Conservation (phyloP, 2,329 filamentous ascomycete species). For the Neocatenulostroma microsporum region DNA sequence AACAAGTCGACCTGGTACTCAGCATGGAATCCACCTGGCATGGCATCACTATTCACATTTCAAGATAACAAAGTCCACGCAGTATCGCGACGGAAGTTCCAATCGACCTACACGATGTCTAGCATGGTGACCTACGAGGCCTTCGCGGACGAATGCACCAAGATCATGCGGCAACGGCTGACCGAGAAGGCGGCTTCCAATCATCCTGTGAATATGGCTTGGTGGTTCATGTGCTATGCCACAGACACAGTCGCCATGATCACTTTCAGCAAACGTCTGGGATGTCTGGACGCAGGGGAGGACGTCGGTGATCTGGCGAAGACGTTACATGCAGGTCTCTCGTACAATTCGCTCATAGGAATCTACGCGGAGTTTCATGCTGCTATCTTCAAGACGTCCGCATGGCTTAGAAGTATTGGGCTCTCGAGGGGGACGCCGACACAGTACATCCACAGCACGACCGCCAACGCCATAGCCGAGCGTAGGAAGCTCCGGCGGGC, state of each 20-base stretch:
- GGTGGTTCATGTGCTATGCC: slow-evolving; percentile 6
- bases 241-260: slow-evolving; percentile 15
- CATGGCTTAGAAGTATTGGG: slow-evolving; percentile 20
- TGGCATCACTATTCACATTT: slow-evolving; percentile 29
- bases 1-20: slow-evolving; percentile 37
- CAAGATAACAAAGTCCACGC: slow-evolving; percentile 27
- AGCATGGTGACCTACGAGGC: slow-evolving; percentile 9
- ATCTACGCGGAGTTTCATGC: slow-evolving; percentile 8
- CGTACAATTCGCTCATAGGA: slow-evolving; percentile 8
- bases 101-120: slow-evolving; percentile 5
- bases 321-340: slow-evolving; percentile 6
- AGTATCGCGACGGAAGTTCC: slow-evolving; percentile 13
- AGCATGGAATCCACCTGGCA: slow-evolving; percentile 30
- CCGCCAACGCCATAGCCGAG: slow-evolving; percentile 9
- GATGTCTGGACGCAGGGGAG: slow-evolving; percentile 8
- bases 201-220: slow-evolving; percentile 9
- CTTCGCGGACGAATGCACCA: slow-evolving; percentile 7
- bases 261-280: slow-evolving; percentile 6
- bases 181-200: slow-evolving; percentile 3
- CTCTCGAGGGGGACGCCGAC: slow-evolving; percentile 27
- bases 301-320: slow-evolving; percentile 9
- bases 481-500: slow-evolving; percentile 2
- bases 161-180: slow-evolving; percentile 17
- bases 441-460: slow-evolving; percentile 26
- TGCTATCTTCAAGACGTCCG: slow-evolving; percentile 14